These are phyloP conservation scores for Microascus cirrosus DNA, from an alignment of 2,329 filamentous ascomycete genomes.

Conservation along the genomic window DNA sequence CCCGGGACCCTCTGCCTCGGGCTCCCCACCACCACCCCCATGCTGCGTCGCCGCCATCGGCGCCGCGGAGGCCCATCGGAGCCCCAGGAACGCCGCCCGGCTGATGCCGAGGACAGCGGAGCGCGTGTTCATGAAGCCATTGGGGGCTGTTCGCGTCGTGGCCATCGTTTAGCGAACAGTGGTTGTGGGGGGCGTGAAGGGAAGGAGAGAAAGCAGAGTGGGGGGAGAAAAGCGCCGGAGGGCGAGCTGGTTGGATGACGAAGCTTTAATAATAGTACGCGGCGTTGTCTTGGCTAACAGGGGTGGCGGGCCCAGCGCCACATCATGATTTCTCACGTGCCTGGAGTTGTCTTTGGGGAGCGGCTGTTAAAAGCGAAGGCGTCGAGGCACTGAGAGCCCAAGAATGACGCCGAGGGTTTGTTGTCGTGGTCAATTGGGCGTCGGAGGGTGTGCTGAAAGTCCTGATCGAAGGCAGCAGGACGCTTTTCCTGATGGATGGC, in stretches of 20 bases:
- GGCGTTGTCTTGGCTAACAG: neutral
- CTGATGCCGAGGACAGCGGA: slow-evolving; percentile 39
- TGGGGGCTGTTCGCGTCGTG: slow-evolving; percentile 1
- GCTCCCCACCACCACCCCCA: slow-evolving; percentile 28
- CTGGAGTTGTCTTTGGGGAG: neutral
- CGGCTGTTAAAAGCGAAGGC: neutral
- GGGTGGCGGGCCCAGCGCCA: neutral
- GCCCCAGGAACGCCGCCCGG: slow-evolving; percentile 35
- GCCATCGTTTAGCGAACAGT: neutral
- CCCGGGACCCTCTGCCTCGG: slow-evolving; percentile 44
- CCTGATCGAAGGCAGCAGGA: neutral
- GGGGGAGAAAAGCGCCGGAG: neutral
- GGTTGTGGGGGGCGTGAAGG: neutral
- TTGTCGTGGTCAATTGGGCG: neutral
- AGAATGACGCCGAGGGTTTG: neutral
- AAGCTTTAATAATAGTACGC: neutral
- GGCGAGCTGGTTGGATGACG: neutral
- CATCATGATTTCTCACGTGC: neutral
- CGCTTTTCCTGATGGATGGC: neutral
- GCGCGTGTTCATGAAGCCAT: slow-evolving; percentile 20
- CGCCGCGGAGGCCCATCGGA: slow-evolving; percentile 36
- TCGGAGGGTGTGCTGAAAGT: neutral
- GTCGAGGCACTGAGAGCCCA: no score
- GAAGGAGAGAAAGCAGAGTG: neutral
- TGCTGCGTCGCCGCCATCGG: slow-evolving; percentile 25